These are phyloP conservation scores for Clonostachys solani DNA, from an alignment of 2,329 filamentous ascomycete genomes.

Conservation along the genomic window DNA sequence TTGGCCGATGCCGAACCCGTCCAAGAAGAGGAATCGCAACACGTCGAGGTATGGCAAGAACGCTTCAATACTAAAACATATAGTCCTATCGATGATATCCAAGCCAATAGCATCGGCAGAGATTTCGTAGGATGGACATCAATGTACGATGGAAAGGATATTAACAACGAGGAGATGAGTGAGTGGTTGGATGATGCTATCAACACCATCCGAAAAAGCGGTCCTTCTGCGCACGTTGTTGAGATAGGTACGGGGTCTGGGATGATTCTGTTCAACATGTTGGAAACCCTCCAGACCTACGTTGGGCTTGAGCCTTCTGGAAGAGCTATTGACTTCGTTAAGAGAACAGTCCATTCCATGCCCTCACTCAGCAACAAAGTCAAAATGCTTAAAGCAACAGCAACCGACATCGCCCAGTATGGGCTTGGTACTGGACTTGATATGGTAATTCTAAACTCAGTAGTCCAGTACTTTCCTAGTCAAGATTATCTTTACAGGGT, in stretches of 20 bases:
- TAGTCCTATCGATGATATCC: background rate
- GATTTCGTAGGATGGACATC: constrained; percentile 24
- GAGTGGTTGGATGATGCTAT: constrained; percentile 25
- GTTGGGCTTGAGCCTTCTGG: constrained; percentile 18
- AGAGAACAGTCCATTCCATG: constrained; percentile 4
- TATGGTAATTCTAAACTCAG: constrained; percentile 12
- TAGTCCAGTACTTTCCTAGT: constrained; percentile 3
- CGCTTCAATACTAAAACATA: background rate
- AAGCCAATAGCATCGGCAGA: constrained; percentile 7
- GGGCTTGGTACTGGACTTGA: background rate
- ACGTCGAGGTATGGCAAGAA: background rate
- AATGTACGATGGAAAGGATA: constrained; percentile 18
- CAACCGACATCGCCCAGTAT: constrained; percentile 7
- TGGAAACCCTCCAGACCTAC: constrained; percentile 10
- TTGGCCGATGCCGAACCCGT: too few relatives aligned
- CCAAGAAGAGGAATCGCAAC: background rate
- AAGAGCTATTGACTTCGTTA: constrained; percentile 12
- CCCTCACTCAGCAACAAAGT: constrained; percentile 7
- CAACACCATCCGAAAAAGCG: constrained; percentile 3
- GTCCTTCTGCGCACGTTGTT: constrained; percentile 9
- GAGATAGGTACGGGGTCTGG: constrained; percentile 22
- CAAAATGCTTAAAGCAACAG: constrained; percentile 10
- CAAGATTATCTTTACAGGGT: constrained; percentile 2
- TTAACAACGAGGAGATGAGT: constrained; percentile 19
- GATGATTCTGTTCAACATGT: constrained; percentile 24